phyloP scores from a whole-genome alignment of 2,329 filamentous ascomycete species.

The Alternaria rosae region DNA sequence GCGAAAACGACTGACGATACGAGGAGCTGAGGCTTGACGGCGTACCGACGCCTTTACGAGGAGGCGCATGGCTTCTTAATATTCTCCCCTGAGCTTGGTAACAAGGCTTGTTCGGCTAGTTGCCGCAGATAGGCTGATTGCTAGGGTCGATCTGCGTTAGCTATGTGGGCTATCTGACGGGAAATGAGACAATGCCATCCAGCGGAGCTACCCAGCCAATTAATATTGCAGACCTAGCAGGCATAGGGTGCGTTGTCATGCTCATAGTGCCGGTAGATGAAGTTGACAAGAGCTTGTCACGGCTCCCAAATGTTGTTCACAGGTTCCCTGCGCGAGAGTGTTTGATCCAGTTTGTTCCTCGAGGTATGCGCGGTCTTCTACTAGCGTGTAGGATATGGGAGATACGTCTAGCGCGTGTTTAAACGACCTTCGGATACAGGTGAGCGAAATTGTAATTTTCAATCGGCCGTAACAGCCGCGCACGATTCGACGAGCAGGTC shows the following conservation, averaged over 20 bases:
- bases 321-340: neutral
- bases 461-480: neutral
- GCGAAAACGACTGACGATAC: conserved; percentile 4
- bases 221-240: neutral
- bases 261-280: neutral
- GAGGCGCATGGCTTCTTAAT: conserved; percentile 9
- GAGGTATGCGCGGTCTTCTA: neutral
- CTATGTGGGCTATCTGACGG: neutral
- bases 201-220: neutral
- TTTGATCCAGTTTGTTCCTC: neutral
- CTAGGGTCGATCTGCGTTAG: conserved; percentile 13
- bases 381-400: neutral
- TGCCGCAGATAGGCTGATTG: neutral
- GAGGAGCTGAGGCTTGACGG: conserved; percentile 2
- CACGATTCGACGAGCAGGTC: neutral
- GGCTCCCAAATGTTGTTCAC: neutral
- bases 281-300: neutral
- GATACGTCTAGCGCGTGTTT: neutral
- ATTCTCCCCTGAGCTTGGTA: conserved; percentile 14
- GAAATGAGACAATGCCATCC: conserved; percentile 7
- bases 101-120: conserved; percentile 17
- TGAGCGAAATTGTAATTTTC: neutral
- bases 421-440: neutral
- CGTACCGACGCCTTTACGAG: conserved; percentile 7
- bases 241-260: neutral